These are phyloP conservation scores for Wickerhamomyces sp. DNA, from an alignment of 1,139 yeast genomes.

Conservation along the genomic window DNA sequence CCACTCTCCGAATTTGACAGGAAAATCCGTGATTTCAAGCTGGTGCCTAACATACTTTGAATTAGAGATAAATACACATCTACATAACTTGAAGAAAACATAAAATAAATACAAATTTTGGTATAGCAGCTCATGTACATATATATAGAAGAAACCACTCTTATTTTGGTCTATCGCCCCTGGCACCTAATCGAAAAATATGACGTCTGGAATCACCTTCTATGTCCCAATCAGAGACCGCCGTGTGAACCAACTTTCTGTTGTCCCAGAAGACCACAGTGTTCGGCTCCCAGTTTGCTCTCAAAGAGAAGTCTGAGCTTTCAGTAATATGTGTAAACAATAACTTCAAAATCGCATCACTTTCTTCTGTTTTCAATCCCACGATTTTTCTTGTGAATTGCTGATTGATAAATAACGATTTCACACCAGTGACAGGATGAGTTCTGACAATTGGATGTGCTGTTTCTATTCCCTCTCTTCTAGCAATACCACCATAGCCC, in stretches of 20 bases:
- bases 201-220: constrained; percentile 9
- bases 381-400: constrained; percentile 56
- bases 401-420: constrained; percentile 48
- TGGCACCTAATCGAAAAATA: constrained; percentile 11
- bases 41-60: no score
- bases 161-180: constrained; percentile 8
- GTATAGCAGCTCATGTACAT: no score
- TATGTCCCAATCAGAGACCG: constrained; percentile 53
- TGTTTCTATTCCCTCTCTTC: constrained; percentile 49
- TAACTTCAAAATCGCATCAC: constrained; percentile 48
- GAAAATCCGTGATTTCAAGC: no score
- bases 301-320: constrained; percentile 46
- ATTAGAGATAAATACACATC: no score
- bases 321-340: constrained; percentile 45
- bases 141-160: no score
- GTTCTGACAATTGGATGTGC: constrained; percentile 66
- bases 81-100: no score
- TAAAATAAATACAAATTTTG: no score
- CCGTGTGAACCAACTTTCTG: constrained; percentile 56
- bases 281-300: constrained; percentile 50
- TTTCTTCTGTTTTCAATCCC: constrained; percentile 32
- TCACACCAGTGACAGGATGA: constrained; percentile 63
- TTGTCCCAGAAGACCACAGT: constrained; percentile 72
- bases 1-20: no score
- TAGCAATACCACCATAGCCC: constrained; percentile 50